Percentiles rank a stretch among this genome's conserved stretches.
Conservation (phyloP, 1,284 basidiomycete genomes). For the Marasmius tenuissimus region DNA sequence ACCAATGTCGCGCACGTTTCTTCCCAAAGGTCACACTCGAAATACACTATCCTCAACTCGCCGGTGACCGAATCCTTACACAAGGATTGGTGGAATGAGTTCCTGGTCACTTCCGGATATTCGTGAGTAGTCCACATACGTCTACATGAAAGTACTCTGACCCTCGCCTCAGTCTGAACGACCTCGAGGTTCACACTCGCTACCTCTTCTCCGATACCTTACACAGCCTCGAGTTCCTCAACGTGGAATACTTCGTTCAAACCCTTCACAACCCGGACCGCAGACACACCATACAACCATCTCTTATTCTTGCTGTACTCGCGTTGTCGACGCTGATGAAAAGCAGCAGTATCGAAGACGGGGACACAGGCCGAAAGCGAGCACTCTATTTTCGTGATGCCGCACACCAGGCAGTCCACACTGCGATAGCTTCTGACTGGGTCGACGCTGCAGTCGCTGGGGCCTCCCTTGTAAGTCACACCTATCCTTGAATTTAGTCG, state of each 20-base stretch:
- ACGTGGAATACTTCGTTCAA: slow-evolving; percentile 52
- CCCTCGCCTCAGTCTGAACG: slow-evolving; percentile 39
- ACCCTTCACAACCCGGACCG: slow-evolving; percentile 50
- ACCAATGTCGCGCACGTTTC: slow-evolving; percentile 31
- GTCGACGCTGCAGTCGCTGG: slow-evolving; percentile 66
- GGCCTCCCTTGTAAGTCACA: slow-evolving; percentile 65
- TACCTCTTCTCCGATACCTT: slow-evolving; percentile 51
- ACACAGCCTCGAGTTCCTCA: slow-evolving; percentile 67
- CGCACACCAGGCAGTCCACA: slow-evolving; percentile 54
- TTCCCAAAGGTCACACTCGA: slow-evolving; percentile 26
- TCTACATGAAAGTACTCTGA: neutral
- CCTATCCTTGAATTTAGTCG: neutral
- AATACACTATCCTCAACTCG: slow-evolving; percentile 36
- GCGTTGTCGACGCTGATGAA: slow-evolving; percentile 74
- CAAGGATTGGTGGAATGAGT: slow-evolving; percentile 63
- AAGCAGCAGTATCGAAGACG: slow-evolving; percentile 64
- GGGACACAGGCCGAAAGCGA: slow-evolving; percentile 46
- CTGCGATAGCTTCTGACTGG: slow-evolving; percentile 49
- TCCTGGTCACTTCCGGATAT: slow-evolving; percentile 47
- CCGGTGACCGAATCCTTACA: slow-evolving; percentile 45
- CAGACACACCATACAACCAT: slow-evolving; percentile 61
- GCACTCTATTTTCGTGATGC: slow-evolving; percentile 54
- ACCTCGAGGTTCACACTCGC: slow-evolving; percentile 53
- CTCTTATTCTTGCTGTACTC: slow-evolving; percentile 64
- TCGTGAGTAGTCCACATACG: slow-evolving; percentile 25